These are phyloP conservation scores for Deinandra increscens DNA, from an alignment of 129 eudicot species.

Conservation along the genomic window DNA sequence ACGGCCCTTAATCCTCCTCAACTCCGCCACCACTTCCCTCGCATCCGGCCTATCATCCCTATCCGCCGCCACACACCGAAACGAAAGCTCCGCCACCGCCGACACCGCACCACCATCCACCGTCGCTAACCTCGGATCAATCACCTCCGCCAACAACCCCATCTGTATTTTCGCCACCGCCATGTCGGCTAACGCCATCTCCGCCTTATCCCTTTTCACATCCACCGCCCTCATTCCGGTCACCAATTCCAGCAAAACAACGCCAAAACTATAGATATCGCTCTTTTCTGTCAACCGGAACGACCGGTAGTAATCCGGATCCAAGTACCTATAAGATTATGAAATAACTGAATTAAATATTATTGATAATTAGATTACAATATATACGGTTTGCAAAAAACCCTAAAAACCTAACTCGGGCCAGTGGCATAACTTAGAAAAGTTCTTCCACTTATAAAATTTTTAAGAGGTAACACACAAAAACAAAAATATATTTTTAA, in stretches of 20 bases:
- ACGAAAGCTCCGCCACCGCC: constrained; percentile 86
- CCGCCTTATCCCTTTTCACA: constrained; percentile 72
- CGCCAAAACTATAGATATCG: constrained; percentile 89
- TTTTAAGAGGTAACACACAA: too few species aligned
- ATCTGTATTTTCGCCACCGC: constrained; percentile 82
- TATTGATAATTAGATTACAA: too few species aligned
- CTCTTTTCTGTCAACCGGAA: constrained; percentile 87
- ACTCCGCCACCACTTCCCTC: constrained; percentile 76
- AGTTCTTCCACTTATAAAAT: too few species aligned
- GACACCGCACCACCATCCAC: constrained; percentile 60
- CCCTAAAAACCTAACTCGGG: too few species aligned
- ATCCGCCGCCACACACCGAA: constrained; percentile 88
- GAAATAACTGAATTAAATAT: too few species aligned
- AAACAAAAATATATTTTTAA: too few species aligned
- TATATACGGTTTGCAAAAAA: too few species aligned
- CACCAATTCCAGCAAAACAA: constrained; percentile 71
- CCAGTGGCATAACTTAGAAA: too few species aligned
- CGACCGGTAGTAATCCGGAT: constrained; percentile 80
- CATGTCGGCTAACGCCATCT: constrained; percentile 74
- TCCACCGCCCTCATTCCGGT: constrained; percentile 95
- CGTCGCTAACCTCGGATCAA: constrained; percentile 65
- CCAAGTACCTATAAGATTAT: too few species aligned
- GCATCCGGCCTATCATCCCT: constrained; percentile 96
- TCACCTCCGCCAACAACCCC: constrained; percentile 69
- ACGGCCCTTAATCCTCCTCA: constrained; percentile 64